A percentile compares a stretch with the other conserved stretches of the same genome.
phyloP scores from a whole-genome alignment of 495 filamentous ascomycete species.

The Rostrohypoxylon terebratum region DNA sequence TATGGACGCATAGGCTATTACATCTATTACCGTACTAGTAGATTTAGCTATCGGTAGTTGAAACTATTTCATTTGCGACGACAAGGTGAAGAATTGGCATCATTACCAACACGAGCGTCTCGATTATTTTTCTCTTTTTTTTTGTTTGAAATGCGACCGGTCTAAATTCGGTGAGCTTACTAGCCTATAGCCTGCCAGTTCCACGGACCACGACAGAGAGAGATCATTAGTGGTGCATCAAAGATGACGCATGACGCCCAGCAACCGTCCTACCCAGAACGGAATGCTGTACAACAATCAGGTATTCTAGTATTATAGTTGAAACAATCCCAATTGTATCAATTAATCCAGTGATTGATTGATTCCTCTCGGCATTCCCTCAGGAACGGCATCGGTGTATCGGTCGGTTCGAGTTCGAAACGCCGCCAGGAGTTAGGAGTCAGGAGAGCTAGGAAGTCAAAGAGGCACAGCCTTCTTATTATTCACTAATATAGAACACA shows the following conservation, averaged over 20 bases:
- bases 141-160: background rate
- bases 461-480: slow-evolving; percentile 22
- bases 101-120: background rate
- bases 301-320: slow-evolving; percentile 22
- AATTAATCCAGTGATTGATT: slow-evolving; percentile 25
- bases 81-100: slow-evolving; percentile 1
- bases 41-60: background rate
- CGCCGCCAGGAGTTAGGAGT: slow-evolving; percentile 6
- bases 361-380: slow-evolving; percentile 23
- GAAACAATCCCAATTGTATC: slow-evolving; percentile 39
- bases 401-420: slow-evolving; percentile 23
- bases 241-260: slow-evolving; percentile 26
- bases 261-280: slow-evolving; percentile 18
- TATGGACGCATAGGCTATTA: background rate
- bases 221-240: slow-evolving; percentile 24
- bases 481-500: background rate
- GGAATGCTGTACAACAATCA: slow-evolving; percentile 15
- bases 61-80: background rate
- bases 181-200: background rate
- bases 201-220: slow-evolving; percentile 21
- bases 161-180: background rate
- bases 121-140: background rate
- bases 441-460: background rate
- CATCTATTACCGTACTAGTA: background rate
- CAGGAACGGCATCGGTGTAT: slow-evolving; percentile 15